phyloP scores from a whole-genome alignment of 2,329 filamentous ascomycete genomes.

The Botrytis elliptica region DNA sequence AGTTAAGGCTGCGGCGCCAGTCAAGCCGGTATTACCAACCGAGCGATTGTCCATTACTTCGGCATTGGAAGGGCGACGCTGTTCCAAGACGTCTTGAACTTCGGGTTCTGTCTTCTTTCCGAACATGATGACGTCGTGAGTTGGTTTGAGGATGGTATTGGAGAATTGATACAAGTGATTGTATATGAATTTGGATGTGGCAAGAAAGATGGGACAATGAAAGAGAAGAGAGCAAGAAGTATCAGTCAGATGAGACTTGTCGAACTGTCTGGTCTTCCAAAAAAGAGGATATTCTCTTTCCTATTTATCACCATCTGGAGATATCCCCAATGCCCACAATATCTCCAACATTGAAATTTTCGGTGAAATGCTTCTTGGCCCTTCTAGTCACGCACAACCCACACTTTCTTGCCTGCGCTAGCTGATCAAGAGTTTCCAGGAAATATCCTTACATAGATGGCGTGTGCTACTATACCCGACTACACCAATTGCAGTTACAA shows the following conservation, averaged over 20 bases:
- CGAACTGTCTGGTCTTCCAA: not conserved
- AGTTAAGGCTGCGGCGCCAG: slow-evolving; percentile 8
- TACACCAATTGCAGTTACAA: not conserved
- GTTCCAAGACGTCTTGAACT: not conserved
- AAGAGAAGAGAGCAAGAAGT: not conserved
- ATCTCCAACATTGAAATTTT: not conserved
- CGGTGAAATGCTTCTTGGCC: not conserved
- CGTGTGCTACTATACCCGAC: not conserved
- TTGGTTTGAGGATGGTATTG: not conserved
- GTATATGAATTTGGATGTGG: not conserved
- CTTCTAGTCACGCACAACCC: not conserved
- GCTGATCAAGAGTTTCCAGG: not conserved
- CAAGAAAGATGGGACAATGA: not conserved
- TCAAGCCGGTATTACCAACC: slow-evolving; percentile 1
- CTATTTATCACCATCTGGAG: slow-evolving; percentile 15
- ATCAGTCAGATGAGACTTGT: not conserved
- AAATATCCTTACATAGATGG: not conserved
- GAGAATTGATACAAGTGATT: not conserved
- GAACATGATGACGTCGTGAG: not conserved
- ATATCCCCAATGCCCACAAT: not conserved
- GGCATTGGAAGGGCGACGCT: not conserved
- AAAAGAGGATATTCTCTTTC: not conserved
- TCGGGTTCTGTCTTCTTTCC: slow-evolving; percentile 6
- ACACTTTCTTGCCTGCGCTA: not conserved
- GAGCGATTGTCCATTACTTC: not conserved